Evolutionary conservation across 306 rosid genomes (phyloP).

Genomic region (Acmispon strigosus): DNA sequence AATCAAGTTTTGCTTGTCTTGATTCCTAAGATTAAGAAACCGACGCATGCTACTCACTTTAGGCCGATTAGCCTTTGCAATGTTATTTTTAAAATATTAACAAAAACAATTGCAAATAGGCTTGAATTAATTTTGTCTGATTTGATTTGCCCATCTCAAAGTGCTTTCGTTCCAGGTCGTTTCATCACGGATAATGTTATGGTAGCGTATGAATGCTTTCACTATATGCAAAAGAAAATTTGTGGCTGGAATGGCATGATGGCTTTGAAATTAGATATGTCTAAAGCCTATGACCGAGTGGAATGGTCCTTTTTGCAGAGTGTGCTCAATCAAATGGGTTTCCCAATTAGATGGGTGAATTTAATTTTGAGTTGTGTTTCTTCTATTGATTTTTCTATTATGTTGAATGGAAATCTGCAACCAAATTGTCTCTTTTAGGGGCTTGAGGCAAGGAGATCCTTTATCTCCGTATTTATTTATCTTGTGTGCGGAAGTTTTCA

Average conservation of each 20-base stretch:
- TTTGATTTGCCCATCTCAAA: too few relatives aligned
- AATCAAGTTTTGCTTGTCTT: too few relatives aligned
- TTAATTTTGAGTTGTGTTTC: too few relatives aligned
- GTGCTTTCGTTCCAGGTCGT: too few relatives aligned
- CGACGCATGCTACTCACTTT: too few relatives aligned
- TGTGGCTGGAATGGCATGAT: accelerated
- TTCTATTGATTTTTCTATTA: too few relatives aligned
- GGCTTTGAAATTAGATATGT: not conserved
- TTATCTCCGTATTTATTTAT: not conserved
- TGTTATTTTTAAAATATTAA: not conserved
- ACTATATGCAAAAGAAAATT: too few relatives aligned
- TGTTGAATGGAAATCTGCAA: too few relatives aligned
- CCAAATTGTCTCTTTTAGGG: not conserved
- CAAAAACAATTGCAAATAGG: not conserved
- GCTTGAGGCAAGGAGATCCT: not conserved
- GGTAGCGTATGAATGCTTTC: not conserved
- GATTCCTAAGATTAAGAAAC: too few relatives aligned
- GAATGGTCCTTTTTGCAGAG: not conserved
- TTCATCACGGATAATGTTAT: not conserved
- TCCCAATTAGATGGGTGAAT: too few relatives aligned
- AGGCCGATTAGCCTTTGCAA: not conserved
- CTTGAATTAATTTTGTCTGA: not conserved
- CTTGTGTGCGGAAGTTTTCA: not conserved
- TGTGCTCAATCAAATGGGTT: too few relatives aligned
- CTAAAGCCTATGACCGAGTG: not conserved